Evolutionary conservation across 208 protist genomes (phyloP), one percentile per base, ranked within the genome.

Genomic region (Trypanosoma congolense): DNA sequence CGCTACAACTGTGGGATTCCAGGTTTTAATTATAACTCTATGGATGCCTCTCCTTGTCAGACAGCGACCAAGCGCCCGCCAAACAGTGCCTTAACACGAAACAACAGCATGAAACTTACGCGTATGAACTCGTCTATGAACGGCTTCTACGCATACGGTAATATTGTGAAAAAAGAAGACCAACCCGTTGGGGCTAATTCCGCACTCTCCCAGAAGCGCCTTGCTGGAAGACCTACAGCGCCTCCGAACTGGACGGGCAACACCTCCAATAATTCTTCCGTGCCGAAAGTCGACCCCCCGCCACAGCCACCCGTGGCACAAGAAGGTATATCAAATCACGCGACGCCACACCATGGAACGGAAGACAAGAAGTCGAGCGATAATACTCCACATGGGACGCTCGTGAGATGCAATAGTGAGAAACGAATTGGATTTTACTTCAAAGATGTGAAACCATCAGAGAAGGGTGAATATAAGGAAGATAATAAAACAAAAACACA

Each of bases 391-490:
- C 42, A 6, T n/a, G 42, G 21, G 6, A 6, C 8, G n/a, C 42
- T 46, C 10, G 21, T 25, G n/a, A 6, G 42, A 6, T 46, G 42
- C n/a, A 46, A 46, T 5, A 85, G 77, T 49, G 65, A 80, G 56
- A 90, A 86, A 68, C 67, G 78, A 1, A 73, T 90, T 18, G 82
- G 82, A 16, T 84, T 90, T 74, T 90, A 90, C 60, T 90, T 90
- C 61, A 90, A 90, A 52, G 83, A 86, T 61, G 74, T 77, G n/a
- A 66, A 77, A 36, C 71, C 60, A 0, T 35, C 65, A 10, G 3
- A 30, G 29, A 61, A 52, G 40, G 46, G 68, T 65, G 65, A 80
- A 51, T 90, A 90, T 64, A 85, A 86, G 63, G 80, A 83, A 63
- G 77, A 86, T 3, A 76, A 75, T 45, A 78, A 86, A 36, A 60